A percentile compares a stretch with the other conserved stretches of the same genome.
phyloP scores from a whole-genome alignment of 495 filamentous ascomycete species.

The Pyronema omphalodes region DNA sequence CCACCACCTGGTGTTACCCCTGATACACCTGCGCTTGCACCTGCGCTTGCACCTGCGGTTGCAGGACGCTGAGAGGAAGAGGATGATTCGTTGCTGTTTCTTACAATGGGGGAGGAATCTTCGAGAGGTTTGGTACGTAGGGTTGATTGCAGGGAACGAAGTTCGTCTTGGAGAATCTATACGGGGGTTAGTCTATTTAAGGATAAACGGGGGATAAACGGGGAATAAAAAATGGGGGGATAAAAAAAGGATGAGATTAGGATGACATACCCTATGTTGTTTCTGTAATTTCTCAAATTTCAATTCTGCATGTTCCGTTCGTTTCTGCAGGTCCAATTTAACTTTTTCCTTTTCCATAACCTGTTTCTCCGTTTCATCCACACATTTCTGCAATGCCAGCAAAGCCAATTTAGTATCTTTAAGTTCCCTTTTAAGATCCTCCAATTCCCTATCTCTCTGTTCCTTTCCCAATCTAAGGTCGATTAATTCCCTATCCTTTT shows the following conservation, averaged over 20 bases:
- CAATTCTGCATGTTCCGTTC: constrained; percentile 56
- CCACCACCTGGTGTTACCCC: constrained; percentile 17
- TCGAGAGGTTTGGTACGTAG: constrained; percentile 16
- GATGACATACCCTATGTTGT: constrained; percentile 37
- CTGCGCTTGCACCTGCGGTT: too few species aligned
- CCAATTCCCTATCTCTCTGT: constrained; percentile 45
- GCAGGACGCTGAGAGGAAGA: constrained; percentile 28
- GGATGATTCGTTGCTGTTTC: constrained; percentile 40
- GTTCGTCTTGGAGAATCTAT: constrained; percentile 22
- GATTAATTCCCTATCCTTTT: constrained; percentile 54
- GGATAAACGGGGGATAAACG: too few species aligned
- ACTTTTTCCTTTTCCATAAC: constrained; percentile 65
- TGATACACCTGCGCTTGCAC: too few species aligned
- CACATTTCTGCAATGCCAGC: constrained; percentile 51
- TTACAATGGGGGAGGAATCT: constrained; percentile 18
- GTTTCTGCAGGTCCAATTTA: constrained; percentile 51
- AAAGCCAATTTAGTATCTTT: constrained; percentile 60
- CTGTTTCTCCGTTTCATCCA: constrained; percentile 78
- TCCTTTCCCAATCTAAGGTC: constrained; percentile 42
- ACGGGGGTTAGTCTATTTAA: too few species aligned
- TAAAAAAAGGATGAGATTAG: not conserved
- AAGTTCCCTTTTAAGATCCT: constrained; percentile 49
- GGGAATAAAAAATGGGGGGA: not conserved
- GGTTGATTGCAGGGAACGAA: constrained; percentile 21
- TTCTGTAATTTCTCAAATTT: constrained; percentile 66